Base-by-base conservation (phyloP, 2,329 filamentous ascomycete genomes). In the Colletotrichum tamarilloi region DNA sequence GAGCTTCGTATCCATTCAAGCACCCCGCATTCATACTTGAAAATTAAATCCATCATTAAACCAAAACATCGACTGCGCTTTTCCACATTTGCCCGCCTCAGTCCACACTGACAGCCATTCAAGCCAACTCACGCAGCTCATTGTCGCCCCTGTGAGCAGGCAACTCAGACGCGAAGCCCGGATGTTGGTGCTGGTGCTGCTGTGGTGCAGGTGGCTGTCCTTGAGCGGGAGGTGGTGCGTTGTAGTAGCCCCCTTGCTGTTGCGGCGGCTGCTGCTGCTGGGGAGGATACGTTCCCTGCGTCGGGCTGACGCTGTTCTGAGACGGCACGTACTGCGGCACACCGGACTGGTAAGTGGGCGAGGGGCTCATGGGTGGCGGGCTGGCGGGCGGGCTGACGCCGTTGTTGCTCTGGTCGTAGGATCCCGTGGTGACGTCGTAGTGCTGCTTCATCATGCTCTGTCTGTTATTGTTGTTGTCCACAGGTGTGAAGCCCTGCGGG, bases 51-150 rank as follows among this genome's bases (percentile, higher is more conserved):
- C 52, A 49, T 59, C 59, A 42, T 26, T n/a, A 19, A 16, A 3
- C 14, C 26, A 42, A 26, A n/a, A 28, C 32, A 32, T 22, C 14
- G 14, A 62, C 38, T 19, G 19, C 42, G 11, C n/a, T 63, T n/a
- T 26, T 4, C 46, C 30, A 28, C 24, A 74, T 65, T 49, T 8
- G 19, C 19, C 42, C 42, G 19, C 19, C 19, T 8, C 1, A 22
- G 19, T 22, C 19, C 19, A 49, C 8, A n/a, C 19, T 19, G 19
- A 2, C 42, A 49, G 42, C 42, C 42, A 19, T 4, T 49, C 8
- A 81, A 5, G 78, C 78, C 71, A 83, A 68, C 73, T 83, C 81
- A 64, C 79, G 78, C 60, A 81, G 71, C 75, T 82, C 78, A 19
- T 78, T 74, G 68, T 83, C 77, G 4, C 77, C 74, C 53, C 78